These are phyloP conservation scores for Pichia sp. DNA, from an alignment of 1,139 yeast species.

Conservation along the genomic window DNA sequence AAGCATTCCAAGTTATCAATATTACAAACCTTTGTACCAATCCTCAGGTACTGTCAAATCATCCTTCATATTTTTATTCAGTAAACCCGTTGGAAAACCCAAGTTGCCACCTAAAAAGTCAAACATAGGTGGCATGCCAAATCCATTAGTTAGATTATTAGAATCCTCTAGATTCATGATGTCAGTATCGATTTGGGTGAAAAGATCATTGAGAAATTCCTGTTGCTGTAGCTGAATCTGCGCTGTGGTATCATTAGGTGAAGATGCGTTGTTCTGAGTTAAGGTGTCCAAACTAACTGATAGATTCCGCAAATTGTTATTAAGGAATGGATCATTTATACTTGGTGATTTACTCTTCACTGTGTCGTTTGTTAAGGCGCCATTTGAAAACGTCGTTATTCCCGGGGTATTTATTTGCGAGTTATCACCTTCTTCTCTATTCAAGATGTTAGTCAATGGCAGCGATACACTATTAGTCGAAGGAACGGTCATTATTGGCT, in stretches of 20 bases:
- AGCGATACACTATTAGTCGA: background rate
- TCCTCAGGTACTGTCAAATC: slow-evolving; percentile 5
- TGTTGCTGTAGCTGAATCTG: slow-evolving; percentile 14
- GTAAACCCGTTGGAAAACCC: background rate
- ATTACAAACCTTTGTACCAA: slow-evolving; percentile 5
- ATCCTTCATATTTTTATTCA: background rate
- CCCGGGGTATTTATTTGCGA: background rate
- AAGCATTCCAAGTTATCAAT: no score
- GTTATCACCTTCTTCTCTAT: background rate
- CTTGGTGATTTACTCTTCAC: slow-evolving; percentile 1
- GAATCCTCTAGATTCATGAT: slow-evolving; percentile 13
- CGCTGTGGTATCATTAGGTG: background rate
- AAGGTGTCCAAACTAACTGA: background rate
- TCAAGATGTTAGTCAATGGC: background rate
- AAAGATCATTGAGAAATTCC: slow-evolving; percentile 19
- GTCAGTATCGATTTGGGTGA: slow-evolving; percentile 23
- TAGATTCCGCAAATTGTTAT: background rate
- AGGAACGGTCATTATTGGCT: background rate
- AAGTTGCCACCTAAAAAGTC: slow-evolving; percentile 7
- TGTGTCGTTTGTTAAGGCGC: background rate
- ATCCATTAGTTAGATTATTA: background rate
- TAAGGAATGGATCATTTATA: background rate
- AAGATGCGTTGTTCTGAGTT: background rate
- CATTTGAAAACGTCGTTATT: background rate
- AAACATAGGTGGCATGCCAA: slow-evolving; percentile 9